Conservation (phyloP, 2,329 filamentous ascomycete genomes). For the Cercospora sp. region DNA sequence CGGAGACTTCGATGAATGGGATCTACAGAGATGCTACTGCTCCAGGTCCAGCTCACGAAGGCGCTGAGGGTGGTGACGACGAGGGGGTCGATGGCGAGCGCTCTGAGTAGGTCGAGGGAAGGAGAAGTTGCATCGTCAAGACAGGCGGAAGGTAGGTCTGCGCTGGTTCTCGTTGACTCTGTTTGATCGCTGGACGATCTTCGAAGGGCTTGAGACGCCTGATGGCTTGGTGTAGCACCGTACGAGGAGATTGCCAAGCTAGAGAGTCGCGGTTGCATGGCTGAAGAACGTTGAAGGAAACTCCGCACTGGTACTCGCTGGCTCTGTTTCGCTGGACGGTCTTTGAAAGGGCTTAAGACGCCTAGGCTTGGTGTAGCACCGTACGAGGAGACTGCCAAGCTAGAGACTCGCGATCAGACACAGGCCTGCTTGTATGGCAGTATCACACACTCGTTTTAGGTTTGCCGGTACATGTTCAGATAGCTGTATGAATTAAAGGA, state of each 20-base stretch:
- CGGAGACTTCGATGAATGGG: not conserved
- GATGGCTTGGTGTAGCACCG: no score
- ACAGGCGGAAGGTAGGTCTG: not conserved
- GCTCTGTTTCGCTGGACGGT: not conserved
- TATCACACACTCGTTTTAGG: not conserved
- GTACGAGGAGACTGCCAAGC: not conserved
- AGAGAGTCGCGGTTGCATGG: no score
- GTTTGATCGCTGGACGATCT: not conserved
- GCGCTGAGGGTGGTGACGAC: not conserved
- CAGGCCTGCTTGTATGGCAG: not conserved
- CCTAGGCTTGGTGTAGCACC: not conserved
- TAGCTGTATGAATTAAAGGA: not conserved
- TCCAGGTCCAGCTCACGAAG: not conserved
- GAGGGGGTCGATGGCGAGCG: not conserved
- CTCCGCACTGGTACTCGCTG: not conserved
- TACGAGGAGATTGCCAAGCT: no score
- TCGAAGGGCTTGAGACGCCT: no score
- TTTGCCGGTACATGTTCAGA: not conserved
- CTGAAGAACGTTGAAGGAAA: no score
- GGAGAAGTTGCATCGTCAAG: not conserved
- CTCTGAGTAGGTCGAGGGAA: not conserved
- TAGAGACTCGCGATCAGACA: not conserved
- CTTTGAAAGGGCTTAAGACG: not conserved
- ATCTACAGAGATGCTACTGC: not conserved
- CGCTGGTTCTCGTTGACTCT: not conserved